These are phyloP conservation scores for Spathaspora passalidarum DNA, from an alignment of 805 yeast genomes.

Conservation along the genomic window DNA sequence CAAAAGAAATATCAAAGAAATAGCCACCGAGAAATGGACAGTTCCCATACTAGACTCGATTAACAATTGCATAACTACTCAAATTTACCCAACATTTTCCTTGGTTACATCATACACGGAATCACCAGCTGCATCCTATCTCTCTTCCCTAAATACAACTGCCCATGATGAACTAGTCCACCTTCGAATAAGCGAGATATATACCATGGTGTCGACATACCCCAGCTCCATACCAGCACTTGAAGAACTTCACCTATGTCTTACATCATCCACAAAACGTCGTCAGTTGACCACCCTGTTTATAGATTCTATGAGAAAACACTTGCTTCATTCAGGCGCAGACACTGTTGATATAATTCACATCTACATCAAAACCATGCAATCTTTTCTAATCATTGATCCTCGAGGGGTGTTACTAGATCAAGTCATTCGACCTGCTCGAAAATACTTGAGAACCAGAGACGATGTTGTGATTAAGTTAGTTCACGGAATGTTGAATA, in stretches of 20 bases:
- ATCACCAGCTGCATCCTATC: slow-evolving; percentile 10
- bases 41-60: slow-evolving; percentile 17
- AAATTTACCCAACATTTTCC: slow-evolving; percentile 35
- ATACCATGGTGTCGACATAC: slow-evolving; percentile 50
- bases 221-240: slow-evolving; percentile 55
- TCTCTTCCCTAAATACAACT: slow-evolving; percentile 29
- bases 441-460: slow-evolving; percentile 67
- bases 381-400: slow-evolving; percentile 72
- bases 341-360: slow-evolving; percentile 71
- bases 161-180: slow-evolving; percentile 38
- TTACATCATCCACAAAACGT: slow-evolving; percentile 41
- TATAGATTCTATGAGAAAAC: slow-evolving; percentile 37
- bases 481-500: slow-evolving; percentile 66
- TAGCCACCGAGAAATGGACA: slow-evolving; percentile 36
- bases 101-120: slow-evolving; percentile 8
- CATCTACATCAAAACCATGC: slow-evolving; percentile 67
- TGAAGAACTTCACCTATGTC: slow-evolving; percentile 53
- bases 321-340: slow-evolving; percentile 74
- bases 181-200: slow-evolving; percentile 58
- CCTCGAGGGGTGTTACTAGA: slow-evolving; percentile 83
- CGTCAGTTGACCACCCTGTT: slow-evolving; percentile 50
- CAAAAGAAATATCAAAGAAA: slow-evolving; percentile 21
- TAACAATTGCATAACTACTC: slow-evolving; percentile 34
- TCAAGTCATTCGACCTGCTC: slow-evolving; percentile 71
- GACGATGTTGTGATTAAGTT: slow-evolving; percentile 68